A percentile compares a stretch with the other conserved stretches of the same genome.
phyloP scores from a whole-genome alignment of 108 stramenopile genomes.

The Fragilaria crotonensis region DNA sequence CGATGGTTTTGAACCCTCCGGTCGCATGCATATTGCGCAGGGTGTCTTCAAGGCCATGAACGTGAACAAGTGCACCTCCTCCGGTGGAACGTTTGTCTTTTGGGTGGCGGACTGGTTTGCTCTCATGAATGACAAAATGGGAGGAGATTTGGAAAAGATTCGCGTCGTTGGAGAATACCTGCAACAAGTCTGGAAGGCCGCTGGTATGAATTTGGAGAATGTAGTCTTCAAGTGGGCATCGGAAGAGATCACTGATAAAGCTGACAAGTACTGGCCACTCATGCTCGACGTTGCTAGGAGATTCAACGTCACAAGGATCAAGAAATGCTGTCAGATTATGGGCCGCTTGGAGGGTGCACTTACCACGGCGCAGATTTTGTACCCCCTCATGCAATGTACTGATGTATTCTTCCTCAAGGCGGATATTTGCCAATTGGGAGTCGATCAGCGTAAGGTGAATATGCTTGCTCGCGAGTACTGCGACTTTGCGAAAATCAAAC shows the following conservation, averaged over 20 bases:
- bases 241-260: constrained; percentile 93
- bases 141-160: constrained; percentile 92
- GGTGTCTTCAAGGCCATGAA: constrained; percentile 95
- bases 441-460: constrained; percentile 99
- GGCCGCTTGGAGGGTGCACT: constrained; percentile 91
- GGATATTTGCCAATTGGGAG: constrained; percentile 98
- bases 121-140: constrained; percentile 99
- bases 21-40: constrained; percentile 99
- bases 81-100: constrained; percentile 90
- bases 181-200: constrained; percentile 99
- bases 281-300: constrained; percentile 97
- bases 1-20: constrained; percentile 99
- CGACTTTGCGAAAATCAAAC: constrained; percentile 84
- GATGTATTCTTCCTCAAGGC: constrained; percentile 99
- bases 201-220: constrained; percentile 95
- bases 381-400: constrained; percentile 98
- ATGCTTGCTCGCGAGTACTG: constrained; percentile 99
- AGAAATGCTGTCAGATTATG: constrained; percentile 99
- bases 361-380: constrained; percentile 95
- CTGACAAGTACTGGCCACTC: constrained; percentile 84
- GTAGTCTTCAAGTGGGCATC: constrained; percentile 99
- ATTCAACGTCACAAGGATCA: constrained; percentile 90
- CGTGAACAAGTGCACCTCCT: constrained; percentile 89
- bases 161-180: constrained; percentile 94
- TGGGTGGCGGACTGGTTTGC: constrained; percentile 99